Evolutionary conservation across 805 yeast genomes (phyloP), one percentile per base, ranked within the genome.

Genomic region (Candida coquimbonensis): DNA sequence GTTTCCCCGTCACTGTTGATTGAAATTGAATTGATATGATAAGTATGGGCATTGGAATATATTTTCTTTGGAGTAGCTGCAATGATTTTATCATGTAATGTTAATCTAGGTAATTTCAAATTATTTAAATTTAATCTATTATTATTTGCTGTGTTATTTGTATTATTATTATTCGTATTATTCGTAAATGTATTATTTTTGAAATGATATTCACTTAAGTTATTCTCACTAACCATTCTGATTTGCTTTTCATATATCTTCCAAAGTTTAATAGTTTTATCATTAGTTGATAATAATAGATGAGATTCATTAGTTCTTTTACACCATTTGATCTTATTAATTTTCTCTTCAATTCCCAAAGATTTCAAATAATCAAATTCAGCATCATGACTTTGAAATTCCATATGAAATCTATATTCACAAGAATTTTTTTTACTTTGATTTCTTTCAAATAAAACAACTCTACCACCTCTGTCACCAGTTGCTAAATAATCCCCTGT

Each of bases 261-360:
- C 99, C 99, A 93, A 51, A 93, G 77, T 71, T 93, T 93, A 62
- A 93, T 89, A n/a, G 99, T 93, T 68, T 93, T 93, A 70, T 93
- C 99, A 65, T 93, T 93, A 31, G 99, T 89, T 31, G 91, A 81
- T 54, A 93, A 74, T 56, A 93, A 70, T 60, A 87, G 88, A 61
- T 90, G 91, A n/a, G 96, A 87, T 60, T 83, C 82, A 67, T 89
- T 91, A 42, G 84, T 81, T 51, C 95, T 80, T 56, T 78, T 81
- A 60, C 95, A 78, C 99, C 99, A 93, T 67, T 89, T 88, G 64
- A 95, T 91, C 69, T 93, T 91, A 70, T 93, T 93, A 67, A 93
- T 95, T 66, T 91, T 91, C 69, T 93, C 99, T 68, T 93, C 99
- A 61, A 93, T 95, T 67, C 95, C 99, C 53, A 93, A 73, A 24